These are phyloP conservation scores for Lablab purpureus DNA, from an alignment of 306 rosid genomes.

Conservation along the genomic window DNA sequence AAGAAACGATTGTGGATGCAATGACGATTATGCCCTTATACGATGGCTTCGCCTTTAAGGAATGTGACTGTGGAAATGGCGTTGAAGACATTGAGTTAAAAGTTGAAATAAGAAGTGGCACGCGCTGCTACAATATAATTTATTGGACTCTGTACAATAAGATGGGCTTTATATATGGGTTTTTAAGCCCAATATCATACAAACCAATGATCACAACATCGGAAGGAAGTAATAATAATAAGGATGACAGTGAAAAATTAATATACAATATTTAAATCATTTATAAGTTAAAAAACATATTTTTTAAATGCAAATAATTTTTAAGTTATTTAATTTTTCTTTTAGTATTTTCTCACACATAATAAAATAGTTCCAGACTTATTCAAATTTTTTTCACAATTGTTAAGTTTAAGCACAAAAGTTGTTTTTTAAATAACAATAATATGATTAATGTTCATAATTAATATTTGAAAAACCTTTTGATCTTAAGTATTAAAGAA, in stretches of 20 bases:
- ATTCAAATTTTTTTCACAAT: too few species aligned
- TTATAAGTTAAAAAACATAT: too few species aligned
- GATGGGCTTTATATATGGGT: background rate
- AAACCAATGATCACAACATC: background rate
- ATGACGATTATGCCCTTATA: constrained; percentile 23
- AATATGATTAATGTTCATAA: too few species aligned
- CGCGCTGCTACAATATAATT: background rate
- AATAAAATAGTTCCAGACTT: too few species aligned
- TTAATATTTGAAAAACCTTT: too few species aligned
- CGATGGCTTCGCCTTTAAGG: constrained; percentile 43
- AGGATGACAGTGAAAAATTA: background rate
- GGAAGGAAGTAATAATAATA: background rate
- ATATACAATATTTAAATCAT: too few species aligned
- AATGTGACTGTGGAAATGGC: background rate
- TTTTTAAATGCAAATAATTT: too few species aligned
- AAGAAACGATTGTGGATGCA: background rate
- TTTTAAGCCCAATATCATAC: background rate
- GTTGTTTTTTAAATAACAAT: too few species aligned
- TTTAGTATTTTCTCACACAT: too few species aligned
- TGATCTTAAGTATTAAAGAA: too few species aligned
- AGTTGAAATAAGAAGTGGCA: background rate
- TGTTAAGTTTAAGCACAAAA: too few species aligned
- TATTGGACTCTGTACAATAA: background rate
- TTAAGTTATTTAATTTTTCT: too few species aligned
- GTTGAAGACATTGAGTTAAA: background rate